Conservation (phyloP, 495 filamentous ascomycete species). For the Tetracladium setigerum region DNA sequence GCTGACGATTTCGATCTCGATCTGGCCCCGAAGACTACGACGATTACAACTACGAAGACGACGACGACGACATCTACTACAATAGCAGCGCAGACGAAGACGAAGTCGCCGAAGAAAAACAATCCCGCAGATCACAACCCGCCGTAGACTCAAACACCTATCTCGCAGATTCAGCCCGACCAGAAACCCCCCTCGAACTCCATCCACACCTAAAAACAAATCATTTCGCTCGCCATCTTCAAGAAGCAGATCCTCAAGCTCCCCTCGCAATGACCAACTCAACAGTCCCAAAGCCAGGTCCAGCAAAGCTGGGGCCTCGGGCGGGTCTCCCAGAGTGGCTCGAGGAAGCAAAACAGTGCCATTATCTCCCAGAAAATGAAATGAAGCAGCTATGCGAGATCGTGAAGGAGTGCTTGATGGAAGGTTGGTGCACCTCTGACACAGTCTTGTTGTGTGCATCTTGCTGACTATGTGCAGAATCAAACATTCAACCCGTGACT, state of each 20-base stretch:
- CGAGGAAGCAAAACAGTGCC: constrained; percentile 88
- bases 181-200: background rate
- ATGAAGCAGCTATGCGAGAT: constrained; percentile 99
- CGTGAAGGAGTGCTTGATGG: constrained; percentile 97
- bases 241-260: background rate
- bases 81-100: no score
- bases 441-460: background rate
- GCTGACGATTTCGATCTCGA: no score
- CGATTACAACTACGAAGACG: background rate
- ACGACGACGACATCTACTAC: background rate
- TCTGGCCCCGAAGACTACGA: background rate
- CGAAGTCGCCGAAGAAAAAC: no score
- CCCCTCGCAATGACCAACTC: constrained; percentile 11
- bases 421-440: constrained; percentile 48
- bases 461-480: constrained; percentile 49
- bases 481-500: constrained; percentile 92
- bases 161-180: no score
- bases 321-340: constrained; percentile 96
- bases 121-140: no score
- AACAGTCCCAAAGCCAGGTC: constrained; percentile 80
- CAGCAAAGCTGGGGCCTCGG: constrained; percentile 71
- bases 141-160: no score
- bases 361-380: constrained; percentile 86
- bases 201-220: background rate
- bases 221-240: background rate